These are phyloP conservation scores for Leishmania gerbilli DNA, from an alignment of 208 protist genomes.

Conservation along the genomic window DNA sequence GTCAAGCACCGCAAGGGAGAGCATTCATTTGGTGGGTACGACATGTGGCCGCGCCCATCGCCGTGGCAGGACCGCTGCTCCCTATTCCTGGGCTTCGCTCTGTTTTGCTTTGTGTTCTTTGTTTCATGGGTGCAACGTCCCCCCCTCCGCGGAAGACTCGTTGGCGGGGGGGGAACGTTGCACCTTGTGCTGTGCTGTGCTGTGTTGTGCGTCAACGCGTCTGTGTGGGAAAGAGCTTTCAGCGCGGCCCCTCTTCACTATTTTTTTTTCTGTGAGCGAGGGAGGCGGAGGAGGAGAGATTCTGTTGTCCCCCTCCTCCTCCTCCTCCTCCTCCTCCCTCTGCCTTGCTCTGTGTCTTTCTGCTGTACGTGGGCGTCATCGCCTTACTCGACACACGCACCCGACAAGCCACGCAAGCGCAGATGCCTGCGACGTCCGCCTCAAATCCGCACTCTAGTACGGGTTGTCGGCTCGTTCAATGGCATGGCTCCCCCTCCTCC, in stretches of 20 bases:
- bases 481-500: too few species aligned
- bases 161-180: background rate
- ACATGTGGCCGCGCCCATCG: background rate
- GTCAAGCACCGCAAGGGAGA: background rate
- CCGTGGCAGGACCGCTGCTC: background rate
- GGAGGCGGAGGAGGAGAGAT: background rate
- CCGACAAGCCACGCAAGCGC: too few species aligned
- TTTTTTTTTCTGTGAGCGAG: background rate
- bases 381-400: too few species aligned
- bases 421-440: too few species aligned
- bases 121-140: background rate
- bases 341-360: background rate
- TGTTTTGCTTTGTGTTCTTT: background rate
- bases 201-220: background rate
- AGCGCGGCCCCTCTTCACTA: background rate
- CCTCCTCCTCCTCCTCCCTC: too few species aligned
- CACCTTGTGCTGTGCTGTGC: background rate
- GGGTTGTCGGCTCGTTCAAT: too few species aligned
- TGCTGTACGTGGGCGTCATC: too few species aligned
- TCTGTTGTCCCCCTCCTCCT: background rate
- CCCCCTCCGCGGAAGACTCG: background rate
- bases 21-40: background rate
- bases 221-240: background rate
- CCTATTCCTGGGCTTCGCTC: background rate
- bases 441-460: too few species aligned